A percentile compares a stretch with the other conserved stretches of the same genome.
Conservation (phyloP, 441 rosid species). For the Hura crepitans region DNA sequence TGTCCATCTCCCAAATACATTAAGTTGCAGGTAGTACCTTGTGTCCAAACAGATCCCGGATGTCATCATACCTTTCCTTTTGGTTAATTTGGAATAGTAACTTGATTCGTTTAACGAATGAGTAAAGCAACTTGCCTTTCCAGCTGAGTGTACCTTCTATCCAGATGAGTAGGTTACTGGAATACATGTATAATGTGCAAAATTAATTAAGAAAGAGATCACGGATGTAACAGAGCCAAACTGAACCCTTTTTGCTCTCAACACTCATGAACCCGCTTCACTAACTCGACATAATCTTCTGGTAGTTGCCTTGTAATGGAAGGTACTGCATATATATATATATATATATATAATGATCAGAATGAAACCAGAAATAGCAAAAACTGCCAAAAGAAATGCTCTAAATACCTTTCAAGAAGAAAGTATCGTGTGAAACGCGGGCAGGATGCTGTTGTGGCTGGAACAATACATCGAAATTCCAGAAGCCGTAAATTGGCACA, state of each 20-base stretch:
- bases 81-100: not conserved
- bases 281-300: constrained; percentile 81
- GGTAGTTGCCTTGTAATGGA: constrained; percentile 67
- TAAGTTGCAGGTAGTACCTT: constrained; percentile 44
- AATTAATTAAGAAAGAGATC: not conserved
- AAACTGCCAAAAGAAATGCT: not conserved
- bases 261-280: constrained; percentile 64
- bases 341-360: constrained; percentile 18
- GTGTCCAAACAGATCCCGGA: constrained; percentile 90
- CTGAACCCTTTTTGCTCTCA: constrained; percentile 3
- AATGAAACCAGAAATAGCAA: constrained; percentile 13
- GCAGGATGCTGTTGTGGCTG: constrained; percentile 99
- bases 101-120: not conserved
- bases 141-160: constrained; percentile 60
- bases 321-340: constrained; percentile 69
- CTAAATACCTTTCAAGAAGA: constrained; percentile 64
- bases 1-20: not conserved
- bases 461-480: constrained; percentile 95
- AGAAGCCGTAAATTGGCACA: constrained; percentile 54
- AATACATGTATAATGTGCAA: not conserved
- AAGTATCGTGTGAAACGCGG: constrained; percentile 93
- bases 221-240: not conserved
- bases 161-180: constrained; percentile 54
- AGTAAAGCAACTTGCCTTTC: constrained; percentile 48
- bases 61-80: constrained; percentile 52